Base-by-base conservation (phyloP, 2,329 filamentous ascomycete species). In the Botrytis fragariae region DNA sequence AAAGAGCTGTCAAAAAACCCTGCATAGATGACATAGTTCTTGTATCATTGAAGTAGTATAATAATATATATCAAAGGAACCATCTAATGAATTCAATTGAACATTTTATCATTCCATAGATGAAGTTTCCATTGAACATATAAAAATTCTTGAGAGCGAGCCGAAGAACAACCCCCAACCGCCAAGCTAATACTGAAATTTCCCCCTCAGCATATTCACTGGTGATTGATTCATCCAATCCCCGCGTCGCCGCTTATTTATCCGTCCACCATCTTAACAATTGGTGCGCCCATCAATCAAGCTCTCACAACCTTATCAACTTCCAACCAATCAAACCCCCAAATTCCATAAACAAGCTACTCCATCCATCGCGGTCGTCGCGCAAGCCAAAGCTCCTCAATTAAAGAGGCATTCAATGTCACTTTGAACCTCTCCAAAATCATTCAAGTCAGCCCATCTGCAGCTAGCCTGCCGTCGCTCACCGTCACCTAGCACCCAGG, bases 321-420 rank as follows among this genome's bases (percentile, higher is more conserved):
- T 70, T 20, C 57, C 68, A 39, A 32, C 68, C 42, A 39, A 42
- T 64, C 65, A 51, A 72, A 71, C 42, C 32, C 35, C 48, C 63
- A 70, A 73, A 73, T 57, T 69, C 48, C 32, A 67, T 69, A 60
- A 73, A 64, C 72, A 62, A 70, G 29, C 35, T 59, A 69, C n/a
- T 67, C 37, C 42, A 72, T 42, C 14, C 65, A 22, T 62, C 69
- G 54, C 42, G 64, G 60, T 54, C 57, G 57, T 75, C 69, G 72
- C 74, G 74, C 72, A 74, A 71, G 48, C 60, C 51, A 59, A 35
- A 45, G 37, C 54, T 44, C 29, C 48, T 65, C 18, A 57, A 69
- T 57, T 42, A 69, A 57, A 69, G 18, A 69, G 48, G n/a, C 65
- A 69, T 42, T 68, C 35, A 42, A 59, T 57, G 37, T 57, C 35